These are phyloP conservation scores for Leccinum fibrillosum DNA, from an alignment of 768 basidiomycete genomes.

Conservation along the genomic window DNA sequence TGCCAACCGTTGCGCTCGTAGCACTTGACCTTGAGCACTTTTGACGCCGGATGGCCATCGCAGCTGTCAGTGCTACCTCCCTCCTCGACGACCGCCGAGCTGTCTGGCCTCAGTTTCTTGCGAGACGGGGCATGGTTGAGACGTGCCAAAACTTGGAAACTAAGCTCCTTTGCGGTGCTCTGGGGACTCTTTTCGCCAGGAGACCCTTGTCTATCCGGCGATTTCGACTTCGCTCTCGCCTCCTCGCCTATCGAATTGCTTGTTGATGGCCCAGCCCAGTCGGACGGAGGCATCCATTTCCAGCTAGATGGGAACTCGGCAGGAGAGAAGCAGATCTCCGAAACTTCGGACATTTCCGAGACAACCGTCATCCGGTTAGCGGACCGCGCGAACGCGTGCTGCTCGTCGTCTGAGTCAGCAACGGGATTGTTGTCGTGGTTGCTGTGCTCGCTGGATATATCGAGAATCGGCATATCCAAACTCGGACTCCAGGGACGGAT, in stretches of 20 bases:
- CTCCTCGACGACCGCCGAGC: not conserved
- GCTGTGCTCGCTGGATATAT: not conserved
- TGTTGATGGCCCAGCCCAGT: slow-evolving; percentile 23
- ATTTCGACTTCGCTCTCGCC: not conserved
- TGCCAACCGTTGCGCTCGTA: slow-evolving; percentile 14
- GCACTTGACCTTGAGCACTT: slow-evolving; percentile 15
- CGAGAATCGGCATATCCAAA: not conserved
- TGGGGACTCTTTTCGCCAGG: not conserved
- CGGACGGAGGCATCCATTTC: slow-evolving; percentile 23
- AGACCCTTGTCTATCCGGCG: not conserved
- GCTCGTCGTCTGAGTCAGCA: not conserved
- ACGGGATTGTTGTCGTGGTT: not conserved
- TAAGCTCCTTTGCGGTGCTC: not conserved
- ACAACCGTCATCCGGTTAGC: not conserved
- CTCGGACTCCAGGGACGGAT: not conserved
- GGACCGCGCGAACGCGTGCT: not conserved
- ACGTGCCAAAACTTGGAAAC: not conserved
- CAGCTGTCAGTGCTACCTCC: not conserved
- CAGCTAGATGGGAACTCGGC: not conserved
- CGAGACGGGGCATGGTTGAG: not conserved
- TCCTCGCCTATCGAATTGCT: not conserved
- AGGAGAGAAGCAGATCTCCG: not conserved
- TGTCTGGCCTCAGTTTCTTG: not conserved
- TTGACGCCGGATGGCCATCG: not conserved
- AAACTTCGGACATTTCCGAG: not conserved